Base-by-base conservation (phyloP, 1,284 basidiomycete genomes). In the Heterobasidion occidentale region DNA sequence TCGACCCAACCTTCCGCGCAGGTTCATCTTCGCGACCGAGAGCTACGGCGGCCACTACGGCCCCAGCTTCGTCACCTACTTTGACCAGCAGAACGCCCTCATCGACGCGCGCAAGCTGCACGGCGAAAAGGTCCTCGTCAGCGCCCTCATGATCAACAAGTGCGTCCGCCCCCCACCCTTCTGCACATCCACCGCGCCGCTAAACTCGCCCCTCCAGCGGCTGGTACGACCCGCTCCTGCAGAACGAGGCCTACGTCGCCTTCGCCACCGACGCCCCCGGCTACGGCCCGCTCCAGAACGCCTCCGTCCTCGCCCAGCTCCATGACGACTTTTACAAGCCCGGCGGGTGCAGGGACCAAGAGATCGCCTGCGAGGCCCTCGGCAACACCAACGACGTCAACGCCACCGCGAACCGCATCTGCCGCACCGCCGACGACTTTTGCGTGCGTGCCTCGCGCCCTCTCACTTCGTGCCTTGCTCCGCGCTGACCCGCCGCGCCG, bases 11-110 rank as follows among this genome's bases (percentile, higher is more conserved):
- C n/a, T 4, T 12, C 3, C 4, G 44, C 15, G 19, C 14, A 84
- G 83, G 58, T 84, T 86, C 61, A 51, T 51, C 12, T 51, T 51
- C 35, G 50, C 50, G 27, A 76, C 82, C 0, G 83, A 87, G 64
- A 84, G 82, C 56, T 86, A 85, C 57, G 84, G 84, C 2, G 85
- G 86, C 0, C 84, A 87, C 63, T 88, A 85, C 61, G 84, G 79
- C 1, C 83, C 82, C 19, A 75, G 74, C 56, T 86, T 83, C 63
- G 80, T 86, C 35, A 78, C 80, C 1, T 86, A 77, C 65, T 86
- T 90, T 62, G 74, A 86, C 46, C 69, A 84, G 58, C 84, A 88
- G 65, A 90, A 88, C 55, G 70, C 70, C 0, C 70, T 76, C 46
- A 84, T 87, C 56, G 61, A 69, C n/a, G 62, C 66, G 34, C 74